Percentiles rank a stretch among this genome's conserved stretches.
Conservation (phyloP, 2,329 filamentous ascomycete species). For the Fusarium avenaceum region DNA sequence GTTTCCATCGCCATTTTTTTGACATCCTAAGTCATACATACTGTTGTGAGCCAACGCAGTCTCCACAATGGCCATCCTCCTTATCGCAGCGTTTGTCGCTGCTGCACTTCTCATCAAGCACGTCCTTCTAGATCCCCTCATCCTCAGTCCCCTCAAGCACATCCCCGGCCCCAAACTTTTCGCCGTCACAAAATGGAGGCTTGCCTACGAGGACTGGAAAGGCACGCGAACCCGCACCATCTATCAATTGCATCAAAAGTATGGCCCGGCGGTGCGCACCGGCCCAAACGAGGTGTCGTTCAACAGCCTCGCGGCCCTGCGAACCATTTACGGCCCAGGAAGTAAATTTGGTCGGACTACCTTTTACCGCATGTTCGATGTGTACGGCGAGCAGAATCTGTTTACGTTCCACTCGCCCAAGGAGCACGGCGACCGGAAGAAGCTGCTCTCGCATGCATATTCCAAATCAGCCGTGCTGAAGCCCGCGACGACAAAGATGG, state of each 20-base stretch:
- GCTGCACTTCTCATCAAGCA: slow-evolving; percentile 18
- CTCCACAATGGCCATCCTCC: slow-evolving; percentile 2
- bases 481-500: slow-evolving; percentile 17
- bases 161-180: slow-evolving; percentile 57
- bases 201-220: slow-evolving; percentile 60
- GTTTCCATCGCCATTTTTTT: neutral
- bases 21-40: neutral
- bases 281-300: slow-evolving; percentile 62
- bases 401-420: slow-evolving; percentile 63
- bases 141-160: slow-evolving; percentile 14
- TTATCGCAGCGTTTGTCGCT: neutral
- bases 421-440: slow-evolving; percentile 65
- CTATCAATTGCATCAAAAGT: slow-evolving; percentile 58
- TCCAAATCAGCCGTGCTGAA: slow-evolving; percentile 61
- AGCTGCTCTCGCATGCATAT: slow-evolving; percentile 65
- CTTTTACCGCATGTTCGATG: slow-evolving; percentile 70
- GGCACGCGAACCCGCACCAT: slow-evolving; percentile 59
- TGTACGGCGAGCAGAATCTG: slow-evolving; percentile 64
- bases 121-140: slow-evolving; percentile 19
- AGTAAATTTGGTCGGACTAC: slow-evolving; percentile 62
- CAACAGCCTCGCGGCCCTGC: slow-evolving; percentile 59
- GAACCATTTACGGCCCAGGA: slow-evolving; percentile 68
- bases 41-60: neutral
- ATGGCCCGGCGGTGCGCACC: slow-evolving; percentile 63
- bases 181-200: slow-evolving; percentile 60